Evolutionary conservation across 192 early-diverging fungal genomes (phyloP).

Genomic region (Umbelopsis sp.): DNA sequence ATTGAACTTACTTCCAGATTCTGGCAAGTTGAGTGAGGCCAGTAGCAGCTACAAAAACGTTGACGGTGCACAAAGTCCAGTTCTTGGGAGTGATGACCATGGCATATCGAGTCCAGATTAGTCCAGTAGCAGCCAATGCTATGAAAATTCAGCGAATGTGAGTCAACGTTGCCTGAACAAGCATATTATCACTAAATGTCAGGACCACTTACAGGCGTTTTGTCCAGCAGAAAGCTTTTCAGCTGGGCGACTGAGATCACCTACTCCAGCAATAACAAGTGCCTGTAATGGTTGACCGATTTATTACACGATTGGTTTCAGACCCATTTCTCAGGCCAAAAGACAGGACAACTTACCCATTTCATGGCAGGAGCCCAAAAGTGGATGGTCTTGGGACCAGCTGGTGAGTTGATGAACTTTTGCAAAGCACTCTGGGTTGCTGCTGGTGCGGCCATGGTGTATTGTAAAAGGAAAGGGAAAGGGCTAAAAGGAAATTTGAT

Average conservation of each 20-base stretch:
- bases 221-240: constrained; percentile 89
- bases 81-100: constrained; percentile 94
- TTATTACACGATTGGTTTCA: no score
- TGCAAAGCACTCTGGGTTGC: constrained; percentile 62
- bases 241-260: constrained; percentile 86
- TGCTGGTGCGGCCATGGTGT: constrained; percentile 41
- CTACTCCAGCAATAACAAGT: constrained; percentile 90
- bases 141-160: not conserved
- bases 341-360: constrained; percentile 79
- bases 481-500: not conserved
- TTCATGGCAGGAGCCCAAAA: constrained; percentile 97
- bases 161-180: not conserved
- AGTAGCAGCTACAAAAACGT: constrained; percentile 91
- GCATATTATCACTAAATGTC: not conserved
- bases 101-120: constrained; percentile 98
- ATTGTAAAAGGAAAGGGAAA: constrained; percentile 11
- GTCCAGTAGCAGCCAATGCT: constrained; percentile 90
- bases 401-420: constrained; percentile 74
- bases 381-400: constrained; percentile 93
- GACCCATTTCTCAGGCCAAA: no score
- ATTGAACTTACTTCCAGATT: constrained; percentile 66
- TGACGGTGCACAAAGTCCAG: constrained; percentile 87
- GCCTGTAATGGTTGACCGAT: constrained; percentile 52
- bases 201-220: constrained; percentile 56
- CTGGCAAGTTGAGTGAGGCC: constrained; percentile 86